Conservation (phyloP, 768 basidiomycete genomes). For the Amanita inopinata region DNA sequence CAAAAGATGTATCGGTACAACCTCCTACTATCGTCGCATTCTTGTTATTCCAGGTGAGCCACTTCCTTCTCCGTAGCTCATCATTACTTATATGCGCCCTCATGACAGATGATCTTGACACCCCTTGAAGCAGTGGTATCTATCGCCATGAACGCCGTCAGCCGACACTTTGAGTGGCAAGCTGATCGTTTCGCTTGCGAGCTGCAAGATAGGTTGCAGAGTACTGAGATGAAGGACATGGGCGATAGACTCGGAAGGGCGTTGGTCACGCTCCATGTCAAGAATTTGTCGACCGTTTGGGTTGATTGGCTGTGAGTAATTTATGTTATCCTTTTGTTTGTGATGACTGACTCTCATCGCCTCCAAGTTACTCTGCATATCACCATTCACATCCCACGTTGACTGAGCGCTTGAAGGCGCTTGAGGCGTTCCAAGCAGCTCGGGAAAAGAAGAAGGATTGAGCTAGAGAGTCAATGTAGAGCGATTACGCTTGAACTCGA, state of each 20-base stretch:
- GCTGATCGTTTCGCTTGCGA: constrained; percentile 84
- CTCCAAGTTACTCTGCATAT: constrained; percentile 85
- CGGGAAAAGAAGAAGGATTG: constrained; percentile 31
- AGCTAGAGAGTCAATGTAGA: constrained; percentile 2
- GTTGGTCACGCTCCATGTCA: constrained; percentile 77
- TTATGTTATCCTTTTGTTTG: constrained; percentile 5
- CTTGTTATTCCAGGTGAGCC: constrained; percentile 64
- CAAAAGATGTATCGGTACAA: constrained; percentile 45
- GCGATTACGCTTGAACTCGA: not conserved
- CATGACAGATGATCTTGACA: constrained; percentile 59
- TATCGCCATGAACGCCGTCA: constrained; percentile 72
- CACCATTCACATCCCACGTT: constrained; percentile 95
- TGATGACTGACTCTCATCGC: constrained; percentile 6
- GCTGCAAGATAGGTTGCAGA: constrained; percentile 42
- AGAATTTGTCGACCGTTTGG: constrained; percentile 90
- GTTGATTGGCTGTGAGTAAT: constrained; percentile 81
- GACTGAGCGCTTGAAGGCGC: constrained; percentile 76
- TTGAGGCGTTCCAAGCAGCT: constrained; percentile 56
- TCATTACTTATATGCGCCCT: constrained; percentile 1
- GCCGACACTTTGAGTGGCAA: constrained; percentile 84
- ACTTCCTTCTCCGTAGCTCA: not conserved
- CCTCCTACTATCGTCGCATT: constrained; percentile 83
- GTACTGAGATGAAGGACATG: constrained; percentile 69
- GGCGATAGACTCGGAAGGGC: constrained; percentile 78
- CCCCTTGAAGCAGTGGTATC: constrained; percentile 69